Percentiles rank a stretch among this genome's conserved stretches.
These are phyloP conservation scores for Neurospora sp. DNA, from an alignment of 495 filamentous ascomycete genomes.

Conservation along the genomic window DNA sequence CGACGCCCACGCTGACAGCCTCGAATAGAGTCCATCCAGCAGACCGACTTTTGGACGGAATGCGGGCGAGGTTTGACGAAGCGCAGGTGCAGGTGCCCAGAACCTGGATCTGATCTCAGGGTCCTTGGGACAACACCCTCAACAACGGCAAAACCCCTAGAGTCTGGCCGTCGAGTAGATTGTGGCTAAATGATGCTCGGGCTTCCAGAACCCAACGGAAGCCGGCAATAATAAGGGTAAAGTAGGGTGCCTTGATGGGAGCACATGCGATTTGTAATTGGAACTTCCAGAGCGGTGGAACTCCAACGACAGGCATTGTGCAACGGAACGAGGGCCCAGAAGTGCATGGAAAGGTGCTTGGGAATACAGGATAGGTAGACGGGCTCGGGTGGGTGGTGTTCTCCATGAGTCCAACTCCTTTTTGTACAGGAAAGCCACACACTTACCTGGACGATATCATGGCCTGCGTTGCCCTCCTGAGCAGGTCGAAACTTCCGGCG, in stretches of 20 bases:
- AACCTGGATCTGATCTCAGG: not conserved
- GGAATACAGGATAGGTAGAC: conserved; percentile 3
- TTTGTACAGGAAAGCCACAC: conserved; percentile 9
- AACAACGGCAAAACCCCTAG: not conserved
- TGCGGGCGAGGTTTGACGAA: not conserved
- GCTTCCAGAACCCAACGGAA: conserved; percentile 19
- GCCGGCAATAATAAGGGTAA: conserved; percentile 13
- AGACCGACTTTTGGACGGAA: not conserved
- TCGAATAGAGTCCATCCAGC: not conserved
- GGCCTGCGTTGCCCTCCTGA: conserved; percentile 44
- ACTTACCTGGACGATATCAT: conserved; percentile 49
- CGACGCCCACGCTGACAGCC: not conserved
- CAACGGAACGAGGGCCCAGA: conserved; percentile 1
- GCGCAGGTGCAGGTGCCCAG: not conserved
- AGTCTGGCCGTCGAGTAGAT: not conserved
- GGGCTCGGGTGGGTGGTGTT: not conserved
- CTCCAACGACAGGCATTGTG: not conserved
- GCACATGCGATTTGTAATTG: not conserved
- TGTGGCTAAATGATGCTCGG: conserved; percentile 16
- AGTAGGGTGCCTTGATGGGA: not conserved
- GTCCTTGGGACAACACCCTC: not conserved
- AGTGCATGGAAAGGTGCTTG: not conserved
- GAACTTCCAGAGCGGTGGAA: not conserved
- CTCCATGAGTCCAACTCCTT: not conserved
- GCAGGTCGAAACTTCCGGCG: conserved; percentile 37